Evolutionary conservation across 306 rosid genomes (phyloP), one percentile per base, ranked within the genome.

Genomic region (Spatholobus suberectus): DNA sequence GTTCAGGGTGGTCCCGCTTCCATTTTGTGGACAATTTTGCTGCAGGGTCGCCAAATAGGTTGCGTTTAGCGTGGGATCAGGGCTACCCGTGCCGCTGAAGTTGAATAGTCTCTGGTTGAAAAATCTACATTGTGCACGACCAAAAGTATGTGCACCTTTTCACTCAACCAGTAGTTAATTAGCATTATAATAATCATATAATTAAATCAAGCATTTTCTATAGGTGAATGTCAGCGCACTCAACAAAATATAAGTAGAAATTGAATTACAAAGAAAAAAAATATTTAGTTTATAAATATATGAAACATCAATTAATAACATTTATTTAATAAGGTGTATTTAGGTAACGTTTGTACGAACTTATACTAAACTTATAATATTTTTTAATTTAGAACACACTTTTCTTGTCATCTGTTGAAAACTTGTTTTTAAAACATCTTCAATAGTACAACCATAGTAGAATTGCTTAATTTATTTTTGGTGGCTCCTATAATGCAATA

Each of bases 111-210:
- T 85, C 43, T 61, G 69, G 58, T 52, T 74, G 82, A 94, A 92
- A 43, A 74, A 44, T 37, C 82, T 23, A 51, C 98, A 94, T 6
- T 90, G 97, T 7, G 93, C 92, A 1, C 93, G 87, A 8, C 98
- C 98, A 78, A 94, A 89, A 0, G 93, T 90, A 61, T 94, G 98
- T 12, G 97, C 97, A 54, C 97, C 94, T 94, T 78, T 71, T 3
- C 57, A 55, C 27, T 38, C 49, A 58, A 13, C 0, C 57, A 73
- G 0, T n/a, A 12, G 9, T 37, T 74, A 51, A 17, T 6, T 23
- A 73, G 4, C 17, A 73, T 21, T 3, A 0, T 23, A 23, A 20
- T 18, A 26, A 23, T 24, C 7, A 26, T 20, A 8, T 17, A 11
- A 70, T 38, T 24, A 43, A 43, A 35, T 38, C 6, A 37, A 21